A percentile compares a stretch with the other conserved stretches of the same genome.
Evolutionary conservation across 169 alveolate species (phyloP).

Genomic region (Condylostoma magnum): DNA sequence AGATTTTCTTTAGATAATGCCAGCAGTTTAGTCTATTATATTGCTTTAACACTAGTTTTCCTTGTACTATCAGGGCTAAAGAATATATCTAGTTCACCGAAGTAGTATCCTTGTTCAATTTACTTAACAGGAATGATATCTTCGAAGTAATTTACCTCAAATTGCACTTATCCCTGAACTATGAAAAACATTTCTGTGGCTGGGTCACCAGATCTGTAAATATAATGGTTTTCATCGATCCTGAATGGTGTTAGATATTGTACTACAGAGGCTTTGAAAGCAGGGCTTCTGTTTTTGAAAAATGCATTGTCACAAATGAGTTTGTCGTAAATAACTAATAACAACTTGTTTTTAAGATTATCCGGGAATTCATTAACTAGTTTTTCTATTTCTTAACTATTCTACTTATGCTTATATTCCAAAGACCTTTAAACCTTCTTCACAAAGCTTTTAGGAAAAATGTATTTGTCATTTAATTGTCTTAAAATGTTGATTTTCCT

Average conservation of each 20-base stretch:
- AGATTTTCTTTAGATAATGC: constrained; percentile 1
- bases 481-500: not conserved
- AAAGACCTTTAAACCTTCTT: not conserved
- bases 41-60: not conserved
- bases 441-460: not conserved
- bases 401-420: not conserved
- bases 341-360: not conserved
- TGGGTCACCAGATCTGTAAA: not conserved
- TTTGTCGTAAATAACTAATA: not conserved
- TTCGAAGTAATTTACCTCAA: not conserved
- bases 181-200: constrained; percentile 26
- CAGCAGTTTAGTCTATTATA: not conserved
- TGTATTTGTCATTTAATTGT: not conserved
- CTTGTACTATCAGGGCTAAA: not conserved
- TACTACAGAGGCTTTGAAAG: constrained; percentile 14
- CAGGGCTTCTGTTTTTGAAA: not conserved
- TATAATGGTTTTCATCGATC: not conserved
- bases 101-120: constrained; percentile 12
- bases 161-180: not conserved
- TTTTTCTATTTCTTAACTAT: not conserved
- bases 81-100: constrained; percentile 28
- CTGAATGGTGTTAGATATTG: not conserved
- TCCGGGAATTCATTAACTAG: constrained; percentile 15
- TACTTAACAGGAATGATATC: constrained; percentile 10
- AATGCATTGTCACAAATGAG: not conserved